These are phyloP conservation scores for Diddensiella caesifluorescens DNA, from an alignment of 805 yeast genomes.

Conservation along the genomic window DNA sequence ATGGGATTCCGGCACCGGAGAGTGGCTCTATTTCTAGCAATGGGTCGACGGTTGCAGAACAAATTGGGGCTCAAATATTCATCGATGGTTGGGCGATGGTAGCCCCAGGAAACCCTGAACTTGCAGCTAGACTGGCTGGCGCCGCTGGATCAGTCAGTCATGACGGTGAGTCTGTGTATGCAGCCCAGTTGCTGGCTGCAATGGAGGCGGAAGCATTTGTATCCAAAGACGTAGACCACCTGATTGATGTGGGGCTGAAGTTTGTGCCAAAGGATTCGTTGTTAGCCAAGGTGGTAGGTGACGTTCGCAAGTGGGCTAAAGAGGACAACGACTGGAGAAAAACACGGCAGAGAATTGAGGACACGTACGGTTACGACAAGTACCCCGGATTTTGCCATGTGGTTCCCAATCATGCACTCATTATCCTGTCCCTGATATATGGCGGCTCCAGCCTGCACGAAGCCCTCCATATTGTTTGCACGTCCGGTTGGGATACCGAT, in stretches of 20 bases:
- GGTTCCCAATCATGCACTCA: slow-evolving; percentile 7
- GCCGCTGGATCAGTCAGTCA: slow-evolving; percentile 9
- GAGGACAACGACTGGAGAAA: slow-evolving; percentile 6
- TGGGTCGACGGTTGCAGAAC: slow-evolving; percentile 7
- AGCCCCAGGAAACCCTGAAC: slow-evolving; percentile 7
- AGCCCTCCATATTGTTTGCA: slow-evolving; percentile 5
- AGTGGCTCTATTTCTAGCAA: slow-evolving; percentile 6
- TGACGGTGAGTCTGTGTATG: slow-evolving; percentile 6
- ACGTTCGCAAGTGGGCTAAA: slow-evolving; percentile 1
- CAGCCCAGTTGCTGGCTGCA: slow-evolving; percentile 7
- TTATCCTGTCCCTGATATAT: slow-evolving; percentile 4
- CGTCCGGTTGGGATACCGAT: slow-evolving; percentile 9
- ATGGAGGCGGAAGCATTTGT: slow-evolving; percentile 10
- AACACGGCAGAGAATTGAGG: slow-evolving; percentile 6
- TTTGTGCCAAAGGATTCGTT: slow-evolving; percentile 1
- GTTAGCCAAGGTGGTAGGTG: slow-evolving; percentile 3
- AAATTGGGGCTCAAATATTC: slow-evolving; percentile 9
- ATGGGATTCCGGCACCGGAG: slow-evolving; percentile 6
- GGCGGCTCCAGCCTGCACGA: slow-evolving; percentile 6
- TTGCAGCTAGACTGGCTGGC: slow-evolving; percentile 5
- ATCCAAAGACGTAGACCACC: slow-evolving; percentile 3
- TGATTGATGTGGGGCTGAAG: slow-evolving; percentile 4
- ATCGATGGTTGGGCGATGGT: slow-evolving; percentile 10
- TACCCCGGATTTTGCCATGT: slow-evolving; percentile 6
- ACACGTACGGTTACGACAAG: slow-evolving; percentile 8